phyloP scores from a whole-genome alignment of 225 moss, liverwort and hornwort genomes.

The Ulota crispa region DNA sequence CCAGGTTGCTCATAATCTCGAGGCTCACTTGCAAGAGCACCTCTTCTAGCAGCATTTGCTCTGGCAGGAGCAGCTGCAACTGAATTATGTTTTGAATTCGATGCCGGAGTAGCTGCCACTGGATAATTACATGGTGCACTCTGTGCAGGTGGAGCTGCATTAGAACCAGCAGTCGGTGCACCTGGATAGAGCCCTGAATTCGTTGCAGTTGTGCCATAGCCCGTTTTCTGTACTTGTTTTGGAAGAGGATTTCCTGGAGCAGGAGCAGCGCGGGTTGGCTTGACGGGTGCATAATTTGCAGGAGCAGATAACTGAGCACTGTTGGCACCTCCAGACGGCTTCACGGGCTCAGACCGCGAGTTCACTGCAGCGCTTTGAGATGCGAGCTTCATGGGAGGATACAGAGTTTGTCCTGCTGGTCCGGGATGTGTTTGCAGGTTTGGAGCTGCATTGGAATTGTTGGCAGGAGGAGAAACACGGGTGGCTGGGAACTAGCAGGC shows the following conservation, averaged over 20 bases:
- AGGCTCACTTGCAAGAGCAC: neutral
- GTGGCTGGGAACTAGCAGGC: neutral
- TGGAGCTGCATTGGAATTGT: neutral
- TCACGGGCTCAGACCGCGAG: neutral
- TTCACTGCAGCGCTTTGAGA: neutral
- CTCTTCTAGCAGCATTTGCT: neutral
- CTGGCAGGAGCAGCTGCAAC: neutral
- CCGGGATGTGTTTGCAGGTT: neutral
- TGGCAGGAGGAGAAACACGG: neutral
- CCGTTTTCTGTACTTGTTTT: neutral
- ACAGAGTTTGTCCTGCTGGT: neutral
- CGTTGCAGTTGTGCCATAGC: neutral
- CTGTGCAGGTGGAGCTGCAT: neutral
- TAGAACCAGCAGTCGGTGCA: neutral
- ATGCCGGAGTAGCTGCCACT: neutral
- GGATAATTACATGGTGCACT: neutral
- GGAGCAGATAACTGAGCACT: neutral
- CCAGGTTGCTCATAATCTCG: constrained; percentile 7
- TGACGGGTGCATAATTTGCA: neutral
- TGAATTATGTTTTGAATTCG: neutral
- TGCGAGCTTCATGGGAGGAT: neutral
- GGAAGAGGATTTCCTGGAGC: neutral
- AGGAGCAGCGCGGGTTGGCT: neutral
- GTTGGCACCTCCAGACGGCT: neutral
- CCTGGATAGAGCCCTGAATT: neutral